These are phyloP conservation scores for Liquidambar formosana DNA, from an alignment of 164 flowering plant species.

Conservation along the genomic window DNA sequence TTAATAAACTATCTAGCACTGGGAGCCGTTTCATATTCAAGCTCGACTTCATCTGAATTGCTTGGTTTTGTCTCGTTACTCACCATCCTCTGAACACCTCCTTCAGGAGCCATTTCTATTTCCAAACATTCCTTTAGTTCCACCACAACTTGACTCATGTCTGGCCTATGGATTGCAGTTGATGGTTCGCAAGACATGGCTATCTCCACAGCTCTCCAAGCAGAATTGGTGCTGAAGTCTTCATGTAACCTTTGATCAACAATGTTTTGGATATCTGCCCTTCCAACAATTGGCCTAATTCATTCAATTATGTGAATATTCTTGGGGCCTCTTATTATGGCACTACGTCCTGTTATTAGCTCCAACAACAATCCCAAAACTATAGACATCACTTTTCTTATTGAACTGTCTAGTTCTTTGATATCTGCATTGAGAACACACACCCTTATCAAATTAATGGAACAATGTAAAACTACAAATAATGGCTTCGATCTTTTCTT, in stretches of 20 bases:
- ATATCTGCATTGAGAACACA: conserved; percentile 14
- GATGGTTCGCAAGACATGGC: conserved; percentile 29
- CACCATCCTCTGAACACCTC: background rate
- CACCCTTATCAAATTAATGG: background rate
- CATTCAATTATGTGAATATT: conserved; percentile 16
- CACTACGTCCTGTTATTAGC: conserved; percentile 27
- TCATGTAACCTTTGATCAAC: conserved; percentile 30
- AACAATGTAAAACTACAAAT: background rate
- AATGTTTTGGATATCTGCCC: conserved; percentile 18
- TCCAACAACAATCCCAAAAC: conserved; percentile 36
- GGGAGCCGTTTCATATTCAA: background rate
- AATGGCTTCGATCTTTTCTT: too few relatives aligned
- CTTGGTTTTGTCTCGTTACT: background rate
- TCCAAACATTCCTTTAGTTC: conserved; percentile 26
- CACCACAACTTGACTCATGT: conserved; percentile 21
- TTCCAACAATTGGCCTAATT: conserved; percentile 11
- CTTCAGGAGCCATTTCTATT: conserved; percentile 6
- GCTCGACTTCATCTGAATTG: background rate
- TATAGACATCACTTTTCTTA: conserved; percentile 33
- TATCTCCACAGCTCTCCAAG: conserved; percentile 28
- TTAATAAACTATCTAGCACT: background rate
- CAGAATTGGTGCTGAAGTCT: conserved; percentile 20
- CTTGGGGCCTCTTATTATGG: conserved; percentile 7
- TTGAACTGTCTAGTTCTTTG: conserved; percentile 4
- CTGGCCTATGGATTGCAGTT: conserved; percentile 28